A percentile compares a stretch with the other conserved stretches of the same genome.
Conservation (phyloP, 2,329 filamentous ascomycete species). For the Thermothelomyces thermophilus region DNA sequence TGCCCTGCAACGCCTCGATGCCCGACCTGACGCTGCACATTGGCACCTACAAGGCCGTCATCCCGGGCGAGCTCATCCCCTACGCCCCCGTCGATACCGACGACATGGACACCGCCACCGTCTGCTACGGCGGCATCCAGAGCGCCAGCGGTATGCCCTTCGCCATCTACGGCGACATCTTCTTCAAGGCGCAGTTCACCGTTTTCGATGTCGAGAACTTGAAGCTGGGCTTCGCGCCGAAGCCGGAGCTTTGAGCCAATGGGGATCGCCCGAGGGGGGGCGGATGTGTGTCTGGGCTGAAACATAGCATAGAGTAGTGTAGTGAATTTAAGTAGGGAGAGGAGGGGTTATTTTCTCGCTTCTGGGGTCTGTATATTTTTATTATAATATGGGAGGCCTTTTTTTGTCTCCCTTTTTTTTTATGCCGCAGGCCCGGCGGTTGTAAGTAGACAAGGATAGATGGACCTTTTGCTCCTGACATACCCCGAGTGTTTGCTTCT, state of each 20-base stretch:
- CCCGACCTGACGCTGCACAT: constrained; percentile 37
- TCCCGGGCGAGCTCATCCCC: constrained; percentile 39
- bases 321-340: too few species aligned
- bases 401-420: background rate
- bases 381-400: too few species aligned
- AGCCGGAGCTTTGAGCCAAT: constrained; percentile 9
- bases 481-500: too few species aligned
- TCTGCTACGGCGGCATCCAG: constrained; percentile 64
- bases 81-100: constrained; percentile 42
- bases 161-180: constrained; percentile 63
- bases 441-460: background rate
- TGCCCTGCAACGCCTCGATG: constrained; percentile 25
- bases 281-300: too few species aligned
- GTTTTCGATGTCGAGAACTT: constrained; percentile 50
- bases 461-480: background rate
- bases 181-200: constrained; percentile 63
- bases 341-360: background rate
- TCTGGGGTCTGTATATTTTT: constrained; percentile 4
- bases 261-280: too few species aligned
- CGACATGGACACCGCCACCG: constrained; percentile 44
- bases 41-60: constrained; percentile 41
- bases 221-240: constrained; percentile 42
- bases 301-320: too few species aligned
- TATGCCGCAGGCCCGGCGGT: background rate
- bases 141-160: constrained; percentile 48